Evolutionary conservation across 2,329 filamentous ascomycete species (phyloP), one percentile per base, ranked within the genome.

Genomic region (Hypoxylon sp.): DNA sequence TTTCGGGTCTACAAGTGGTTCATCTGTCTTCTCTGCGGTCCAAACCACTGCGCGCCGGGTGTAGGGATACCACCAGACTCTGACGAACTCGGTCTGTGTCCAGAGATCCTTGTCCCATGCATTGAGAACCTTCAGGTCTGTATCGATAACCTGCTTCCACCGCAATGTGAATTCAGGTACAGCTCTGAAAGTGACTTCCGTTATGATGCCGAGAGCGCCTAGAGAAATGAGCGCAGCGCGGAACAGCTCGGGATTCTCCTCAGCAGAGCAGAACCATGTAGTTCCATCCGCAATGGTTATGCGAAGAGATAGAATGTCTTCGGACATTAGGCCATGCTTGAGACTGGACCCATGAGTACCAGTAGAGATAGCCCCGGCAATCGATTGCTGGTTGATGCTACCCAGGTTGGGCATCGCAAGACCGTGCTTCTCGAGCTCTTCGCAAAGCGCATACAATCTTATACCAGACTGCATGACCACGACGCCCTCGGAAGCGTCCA

Each of bases 61-160:
- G 81, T 98, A 97, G 0, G 96, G 96, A 77, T 97, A 90, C 96
- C 96, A 99, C 95, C 96, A 99, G 29, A 98, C 93, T 29, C 96
- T 88, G 27, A 97, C 93, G 76, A 95, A 99, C 79, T 98, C 94
- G 68, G 91, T 89, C 68, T 89, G 87, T 1, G 88, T 93, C 95
- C 96, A 98, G 13, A 98, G 85, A 35, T 87, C 86, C 6, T 82
- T 85, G 17, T 90, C 81, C 93, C 96, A 98, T 6, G 87, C 84
- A 10, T 85, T 82, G 52, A 97, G 84, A 69, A 97, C 87, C 50
- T 88, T 85, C 48, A 83, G 78, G 68, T 98, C 90, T 1, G 89
- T 81, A 68, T 93, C 88, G 65, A 98, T 86, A 6, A 89, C 89
- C 82, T 98, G 96, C 61, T 87, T 83, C 96, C 96, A 99, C 67